A percentile compares a stretch with the other conserved stretches of the same genome.
phyloP scores from a whole-genome alignment of 2,329 filamentous ascomycete species.

The Bertia moriformis region DNA sequence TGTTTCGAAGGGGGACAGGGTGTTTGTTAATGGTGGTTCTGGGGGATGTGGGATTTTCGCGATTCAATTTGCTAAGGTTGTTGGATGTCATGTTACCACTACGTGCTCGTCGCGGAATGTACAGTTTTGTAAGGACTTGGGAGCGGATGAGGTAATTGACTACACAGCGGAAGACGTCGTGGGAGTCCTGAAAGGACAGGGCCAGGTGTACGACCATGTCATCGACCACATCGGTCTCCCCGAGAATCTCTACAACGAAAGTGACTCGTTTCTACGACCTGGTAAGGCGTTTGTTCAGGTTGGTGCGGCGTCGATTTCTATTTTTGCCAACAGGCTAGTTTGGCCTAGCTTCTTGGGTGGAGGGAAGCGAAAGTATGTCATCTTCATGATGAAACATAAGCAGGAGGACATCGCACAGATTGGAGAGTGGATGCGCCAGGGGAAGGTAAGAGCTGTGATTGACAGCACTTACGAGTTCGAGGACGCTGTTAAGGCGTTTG shows the following conservation, averaged over 20 bases:
- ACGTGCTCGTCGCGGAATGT: slow-evolving; percentile 17
- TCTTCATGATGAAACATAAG: slow-evolving; percentile 5
- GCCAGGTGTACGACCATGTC: slow-evolving; percentile 8
- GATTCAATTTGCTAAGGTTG: slow-evolving; percentile 19
- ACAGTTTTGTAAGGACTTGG: slow-evolving; percentile 15
- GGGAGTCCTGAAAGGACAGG: slow-evolving; percentile 5
- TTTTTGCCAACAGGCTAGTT: slow-evolving; percentile 3
- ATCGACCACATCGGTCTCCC: slow-evolving; percentile 11
- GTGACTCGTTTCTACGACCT: slow-evolving; percentile 6
- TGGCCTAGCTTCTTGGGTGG: slow-evolving; percentile 8
- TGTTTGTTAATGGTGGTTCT: slow-evolving; percentile 19
- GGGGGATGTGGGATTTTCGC: slow-evolving; percentile 20
- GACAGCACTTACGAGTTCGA: slow-evolving; percentile 9
- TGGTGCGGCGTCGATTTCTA: slow-evolving; percentile 2
- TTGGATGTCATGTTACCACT: slow-evolving; percentile 17
- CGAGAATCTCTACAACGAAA: slow-evolving; percentile 8
- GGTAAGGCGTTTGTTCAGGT: slow-evolving; percentile 9
- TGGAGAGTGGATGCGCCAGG: slow-evolving; percentile 10
- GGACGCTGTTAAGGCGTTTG: slow-evolving; percentile 9
- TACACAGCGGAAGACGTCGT: slow-evolving; percentile 10
- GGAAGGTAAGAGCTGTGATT: slow-evolving; percentile 9
- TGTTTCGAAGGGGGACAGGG: slow-evolving; percentile 3
- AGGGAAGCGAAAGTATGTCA: slow-evolving; percentile 3
- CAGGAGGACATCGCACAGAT: slow-evolving; percentile 4
- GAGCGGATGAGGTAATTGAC: slow-evolving; percentile 20